These are phyloP conservation scores for Yamadazyma friedrichii DNA, from an alignment of 1,139 yeast species.

Conservation along the genomic window DNA sequence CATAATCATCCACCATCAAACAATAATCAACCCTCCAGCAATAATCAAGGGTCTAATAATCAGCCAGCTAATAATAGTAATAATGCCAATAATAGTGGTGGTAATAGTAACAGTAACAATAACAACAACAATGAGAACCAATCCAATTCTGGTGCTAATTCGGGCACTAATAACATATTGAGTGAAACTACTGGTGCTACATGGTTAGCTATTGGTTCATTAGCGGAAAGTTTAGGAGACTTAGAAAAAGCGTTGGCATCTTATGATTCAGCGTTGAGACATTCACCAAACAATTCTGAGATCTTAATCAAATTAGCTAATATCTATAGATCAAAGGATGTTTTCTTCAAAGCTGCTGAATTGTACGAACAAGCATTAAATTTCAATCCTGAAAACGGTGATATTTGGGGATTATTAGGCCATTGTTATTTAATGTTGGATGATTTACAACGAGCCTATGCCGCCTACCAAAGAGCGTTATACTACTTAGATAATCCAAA, in stretches of 20 bases:
- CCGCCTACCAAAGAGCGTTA: constrained; percentile 94
- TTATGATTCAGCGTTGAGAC: constrained; percentile 86
- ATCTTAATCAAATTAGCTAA: constrained; percentile 86
- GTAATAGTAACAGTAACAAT: neutral
- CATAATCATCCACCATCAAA: constrained; percentile 2
- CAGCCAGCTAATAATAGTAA: neutral
- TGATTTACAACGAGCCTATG: constrained; percentile 91
- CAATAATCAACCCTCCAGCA: neutral
- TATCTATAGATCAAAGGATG: constrained; percentile 83
- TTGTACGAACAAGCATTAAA: constrained; percentile 83
- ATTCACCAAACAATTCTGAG: constrained; percentile 81
- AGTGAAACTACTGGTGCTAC: constrained; percentile 82
- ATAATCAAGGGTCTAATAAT: constrained; percentile 12
- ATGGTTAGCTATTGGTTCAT: constrained; percentile 88
- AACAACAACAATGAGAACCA: constrained; percentile 1
- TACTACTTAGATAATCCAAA: constrained; percentile 89
- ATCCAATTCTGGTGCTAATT: neutral
- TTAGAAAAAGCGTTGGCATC: constrained; percentile 86
- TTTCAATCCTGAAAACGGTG: constrained; percentile 85
- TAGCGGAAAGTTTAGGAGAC: constrained; percentile 89
- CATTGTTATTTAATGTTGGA: constrained; percentile 97
- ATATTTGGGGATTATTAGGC: constrained; percentile 95
- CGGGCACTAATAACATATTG: constrained; percentile 21
- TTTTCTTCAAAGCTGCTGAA: constrained; percentile 91
- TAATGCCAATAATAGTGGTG: neutral